Conservation (phyloP, 345 rosid genomes). For the Eucalyptus brandiana region DNA sequence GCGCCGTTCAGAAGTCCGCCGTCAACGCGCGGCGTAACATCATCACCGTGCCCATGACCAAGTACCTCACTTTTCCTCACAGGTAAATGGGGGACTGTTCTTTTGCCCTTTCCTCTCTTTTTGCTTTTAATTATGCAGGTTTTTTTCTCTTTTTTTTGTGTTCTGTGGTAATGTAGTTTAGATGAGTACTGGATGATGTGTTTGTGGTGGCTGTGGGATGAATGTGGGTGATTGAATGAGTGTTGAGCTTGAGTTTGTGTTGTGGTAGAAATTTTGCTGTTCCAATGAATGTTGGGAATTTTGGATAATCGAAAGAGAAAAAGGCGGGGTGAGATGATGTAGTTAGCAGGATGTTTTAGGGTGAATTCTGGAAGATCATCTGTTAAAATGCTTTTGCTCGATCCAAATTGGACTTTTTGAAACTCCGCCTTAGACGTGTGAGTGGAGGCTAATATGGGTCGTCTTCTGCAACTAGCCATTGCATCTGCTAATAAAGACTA, state of each 20-base stretch:
- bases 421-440: fast-evolving
- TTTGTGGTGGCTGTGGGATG: not conserved
- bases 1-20: slow-evolving; percentile 74
- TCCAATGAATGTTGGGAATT: not conserved
- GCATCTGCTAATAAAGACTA: not conserved
- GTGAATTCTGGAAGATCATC: not conserved
- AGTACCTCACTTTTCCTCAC: slow-evolving; percentile 80
- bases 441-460: not conserved
- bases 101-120: not conserved
- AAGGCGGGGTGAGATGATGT: not conserved
- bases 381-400: not conserved
- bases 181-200: not conserved
- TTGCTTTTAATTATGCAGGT: not conserved
- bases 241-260: not conserved
- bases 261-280: not conserved
- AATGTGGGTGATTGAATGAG: not conserved
- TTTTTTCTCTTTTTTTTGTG: no score
- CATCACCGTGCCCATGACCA: slow-evolving; percentile 76
- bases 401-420: not conserved
- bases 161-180: not conserved
- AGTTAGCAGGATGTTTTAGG: not conserved
- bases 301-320: not conserved
- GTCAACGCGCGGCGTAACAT: slow-evolving; percentile 70
- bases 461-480: not conserved
- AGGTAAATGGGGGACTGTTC: slow-evolving; percentile 19